Evolutionary conservation across 2,329 filamentous ascomycete genomes (phyloP).

Genomic region (Epichloe gansuensis): DNA sequence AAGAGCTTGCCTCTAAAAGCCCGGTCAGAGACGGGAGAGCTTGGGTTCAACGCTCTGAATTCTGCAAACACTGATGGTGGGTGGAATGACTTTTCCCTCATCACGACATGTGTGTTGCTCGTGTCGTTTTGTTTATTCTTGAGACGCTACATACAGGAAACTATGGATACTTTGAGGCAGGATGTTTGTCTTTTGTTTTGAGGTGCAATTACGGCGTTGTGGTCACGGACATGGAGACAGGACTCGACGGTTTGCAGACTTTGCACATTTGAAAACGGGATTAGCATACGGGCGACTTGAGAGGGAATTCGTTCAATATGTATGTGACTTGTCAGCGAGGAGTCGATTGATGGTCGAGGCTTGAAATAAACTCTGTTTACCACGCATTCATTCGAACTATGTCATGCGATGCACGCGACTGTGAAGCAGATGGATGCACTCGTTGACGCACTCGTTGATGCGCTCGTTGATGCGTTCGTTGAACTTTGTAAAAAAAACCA

Average conservation of each 20-base stretch:
- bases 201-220: background rate
- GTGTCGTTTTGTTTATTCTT: background rate
- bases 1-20: background rate
- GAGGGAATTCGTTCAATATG: background rate
- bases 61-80: background rate
- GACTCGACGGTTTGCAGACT: background rate
- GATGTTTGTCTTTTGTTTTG: background rate
- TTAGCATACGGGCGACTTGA: background rate
- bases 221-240: background rate
- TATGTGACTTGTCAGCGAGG: slow-evolving; percentile 8
- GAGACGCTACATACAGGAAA: background rate
- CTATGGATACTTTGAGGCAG: background rate
- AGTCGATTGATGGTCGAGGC: slow-evolving; percentile 3
- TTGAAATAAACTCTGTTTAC: background rate
- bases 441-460: too few relatives aligned
- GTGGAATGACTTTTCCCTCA: background rate
- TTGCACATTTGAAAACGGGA: slow-evolving; percentile 3
- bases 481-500: too few relatives aligned
- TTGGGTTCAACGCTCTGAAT: background rate
- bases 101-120: background rate
- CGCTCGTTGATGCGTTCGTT: too few relatives aligned
- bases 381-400: background rate
- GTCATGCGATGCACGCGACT: too few relatives aligned
- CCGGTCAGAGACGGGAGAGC: background rate
- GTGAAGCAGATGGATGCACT: too few relatives aligned